Evolutionary conservation across 768 basidiomycete genomes (phyloP).

Genomic region (Paxillus rubicundulus): DNA sequence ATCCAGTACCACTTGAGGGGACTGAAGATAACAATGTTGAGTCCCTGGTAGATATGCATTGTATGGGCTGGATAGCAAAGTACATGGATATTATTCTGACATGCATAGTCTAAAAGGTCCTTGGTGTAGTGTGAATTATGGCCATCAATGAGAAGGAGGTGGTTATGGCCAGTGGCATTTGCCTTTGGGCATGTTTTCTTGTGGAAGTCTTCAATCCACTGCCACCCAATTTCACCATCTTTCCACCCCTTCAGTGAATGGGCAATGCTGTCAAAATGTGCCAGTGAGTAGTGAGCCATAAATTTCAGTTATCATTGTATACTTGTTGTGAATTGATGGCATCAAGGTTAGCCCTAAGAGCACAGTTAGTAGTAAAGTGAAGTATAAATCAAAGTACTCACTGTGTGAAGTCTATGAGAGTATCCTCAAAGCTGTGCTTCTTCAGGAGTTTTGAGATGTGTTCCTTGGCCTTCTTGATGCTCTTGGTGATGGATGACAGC

Average conservation of each 20-base stretch:
- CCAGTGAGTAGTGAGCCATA: not conserved
- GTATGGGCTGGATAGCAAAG: slow-evolving; percentile 37
- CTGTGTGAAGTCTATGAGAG: no score
- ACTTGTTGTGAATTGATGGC: no score
- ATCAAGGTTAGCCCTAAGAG: no score
- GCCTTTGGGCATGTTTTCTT: slow-evolving; percentile 33
- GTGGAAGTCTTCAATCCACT: slow-evolving; percentile 32
- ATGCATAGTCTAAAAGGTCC: slow-evolving; percentile 38
- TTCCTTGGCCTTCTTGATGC: no score
- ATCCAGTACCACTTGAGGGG: slow-evolving; percentile 30
- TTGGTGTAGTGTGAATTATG: slow-evolving; percentile 42
- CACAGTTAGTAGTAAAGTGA: no score
- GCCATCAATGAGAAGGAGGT: slow-evolving; percentile 43
- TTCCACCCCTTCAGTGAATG: slow-evolving; percentile 23
- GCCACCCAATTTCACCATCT: slow-evolving; percentile 24
- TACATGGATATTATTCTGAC: slow-evolving; percentile 35
- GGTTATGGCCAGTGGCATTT: slow-evolving; percentile 18
- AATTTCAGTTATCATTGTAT: not conserved
- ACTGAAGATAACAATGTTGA: slow-evolving; percentile 39
- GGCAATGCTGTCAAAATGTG: slow-evolving; percentile 3
- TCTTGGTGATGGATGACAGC: no score
- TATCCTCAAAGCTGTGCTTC: no score
- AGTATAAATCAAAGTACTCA: no score
- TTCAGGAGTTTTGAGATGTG: no score
- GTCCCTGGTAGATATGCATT: slow-evolving; percentile 33